A percentile compares a stretch with the other conserved stretches of the same genome.
phyloP scores from a whole-genome alignment of 1,139 yeast species.

The Sugiyamaella novakii region DNA sequence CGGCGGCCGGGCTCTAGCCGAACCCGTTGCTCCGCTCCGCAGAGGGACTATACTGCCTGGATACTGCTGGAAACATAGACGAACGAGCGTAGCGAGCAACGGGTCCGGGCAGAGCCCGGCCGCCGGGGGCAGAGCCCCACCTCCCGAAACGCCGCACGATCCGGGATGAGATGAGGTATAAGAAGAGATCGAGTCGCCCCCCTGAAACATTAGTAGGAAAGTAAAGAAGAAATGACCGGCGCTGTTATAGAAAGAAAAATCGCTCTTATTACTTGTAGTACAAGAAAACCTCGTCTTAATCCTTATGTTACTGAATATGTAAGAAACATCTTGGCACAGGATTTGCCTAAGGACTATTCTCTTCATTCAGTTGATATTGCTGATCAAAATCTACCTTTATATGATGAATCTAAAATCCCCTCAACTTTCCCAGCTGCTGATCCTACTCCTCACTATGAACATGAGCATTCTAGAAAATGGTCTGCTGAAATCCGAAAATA shows the following conservation, averaged over 20 bases:
- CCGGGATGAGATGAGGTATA: neutral
- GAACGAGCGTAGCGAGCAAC: no score
- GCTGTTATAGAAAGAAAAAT: constrained; percentile 10
- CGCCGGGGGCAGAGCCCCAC: no score
- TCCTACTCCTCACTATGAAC: constrained; percentile 20
- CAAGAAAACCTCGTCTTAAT: constrained; percentile 17
- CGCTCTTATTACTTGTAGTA: constrained; percentile 22
- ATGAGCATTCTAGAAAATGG: constrained; percentile 25
- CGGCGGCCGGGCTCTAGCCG: constrained; percentile 3
- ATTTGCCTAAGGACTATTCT: constrained; percentile 3
- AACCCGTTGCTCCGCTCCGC: constrained; percentile 1
- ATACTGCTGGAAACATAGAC: no score
- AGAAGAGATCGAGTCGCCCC: no score
- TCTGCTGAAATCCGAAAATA: constrained; percentile 9
- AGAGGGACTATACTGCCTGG: neutral
- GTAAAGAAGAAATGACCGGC: neutral
- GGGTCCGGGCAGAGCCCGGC: no score
- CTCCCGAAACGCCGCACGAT: no score
- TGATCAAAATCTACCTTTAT: constrained; percentile 22
- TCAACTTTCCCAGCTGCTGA: constrained; percentile 14
- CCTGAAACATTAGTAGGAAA: no score
- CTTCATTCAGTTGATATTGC: constrained; percentile 22
- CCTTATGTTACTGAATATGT: constrained; percentile 20
- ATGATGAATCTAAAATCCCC: constrained; percentile 25
- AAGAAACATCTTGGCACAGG: neutral